phyloP scores from a whole-genome alignment of 208 protist genomes.

The Leishmania arabica region DNA sequence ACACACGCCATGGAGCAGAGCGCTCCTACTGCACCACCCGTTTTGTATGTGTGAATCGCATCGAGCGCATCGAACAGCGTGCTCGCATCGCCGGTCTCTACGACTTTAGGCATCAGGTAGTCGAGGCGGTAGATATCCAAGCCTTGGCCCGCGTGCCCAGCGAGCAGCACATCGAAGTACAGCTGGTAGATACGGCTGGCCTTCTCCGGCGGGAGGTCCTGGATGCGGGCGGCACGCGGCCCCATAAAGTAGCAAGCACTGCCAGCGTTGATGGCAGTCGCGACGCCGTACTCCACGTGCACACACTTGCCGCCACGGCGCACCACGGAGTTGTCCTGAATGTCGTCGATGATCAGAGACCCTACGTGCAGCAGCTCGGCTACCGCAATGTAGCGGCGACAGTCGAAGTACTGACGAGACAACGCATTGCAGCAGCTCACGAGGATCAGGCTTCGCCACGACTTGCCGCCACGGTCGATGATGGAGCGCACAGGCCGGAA shows the following conservation, averaged over 20 bases:
- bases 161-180: slow-evolving; percentile 60
- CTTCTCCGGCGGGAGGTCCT: slow-evolving; percentile 43
- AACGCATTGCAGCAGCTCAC: slow-evolving; percentile 58
- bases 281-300: slow-evolving; percentile 56
- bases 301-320: slow-evolving; percentile 56
- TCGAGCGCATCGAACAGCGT: slow-evolving; percentile 42
- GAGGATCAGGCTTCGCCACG: slow-evolving; percentile 68
- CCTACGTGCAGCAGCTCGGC: slow-evolving; percentile 71
- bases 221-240: slow-evolving; percentile 38
- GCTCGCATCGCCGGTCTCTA: slow-evolving; percentile 42
- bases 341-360: slow-evolving; percentile 80
- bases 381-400: slow-evolving; percentile 50
- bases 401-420: slow-evolving; percentile 57
- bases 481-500: slow-evolving; percentile 58
- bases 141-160: slow-evolving; percentile 67
- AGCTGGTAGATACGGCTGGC: slow-evolving; percentile 51
- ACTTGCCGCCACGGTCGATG: slow-evolving; percentile 66
- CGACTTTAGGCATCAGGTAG: slow-evolving; percentile 51
- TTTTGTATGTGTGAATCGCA: slow-evolving; percentile 64
- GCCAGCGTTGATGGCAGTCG: slow-evolving; percentile 69
- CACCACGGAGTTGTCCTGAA: slow-evolving; percentile 68
- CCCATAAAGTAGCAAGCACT: slow-evolving; percentile 75
- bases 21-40: slow-evolving; percentile 38
- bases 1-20: slow-evolving; percentile 59
- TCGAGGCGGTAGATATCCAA: slow-evolving; percentile 65